phyloP scores from a whole-genome alignment of 2,329 filamentous ascomycete genomes.

The Leptographium flavum region DNA sequence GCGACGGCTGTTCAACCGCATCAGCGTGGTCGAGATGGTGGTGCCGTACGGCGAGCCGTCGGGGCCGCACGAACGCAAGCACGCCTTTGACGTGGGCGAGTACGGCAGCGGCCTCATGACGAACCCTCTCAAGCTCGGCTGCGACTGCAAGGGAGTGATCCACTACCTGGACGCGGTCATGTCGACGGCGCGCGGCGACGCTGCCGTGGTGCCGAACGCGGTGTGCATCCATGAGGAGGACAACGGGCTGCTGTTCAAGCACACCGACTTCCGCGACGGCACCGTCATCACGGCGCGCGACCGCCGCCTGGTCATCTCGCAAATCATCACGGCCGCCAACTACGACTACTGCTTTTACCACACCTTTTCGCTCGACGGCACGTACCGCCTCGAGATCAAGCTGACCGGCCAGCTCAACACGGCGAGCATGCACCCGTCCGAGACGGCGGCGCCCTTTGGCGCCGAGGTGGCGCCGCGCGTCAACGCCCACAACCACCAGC shows the following conservation, averaged over 20 bases:
- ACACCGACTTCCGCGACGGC: slow-evolving; percentile 83
- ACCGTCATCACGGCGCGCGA: slow-evolving; percentile 74
- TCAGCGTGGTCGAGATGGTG: slow-evolving; percentile 88
- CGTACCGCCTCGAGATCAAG: slow-evolving; percentile 82
- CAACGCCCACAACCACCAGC: slow-evolving; percentile 92
- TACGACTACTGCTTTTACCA: slow-evolving; percentile 57
- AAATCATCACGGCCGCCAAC: slow-evolving; percentile 90
- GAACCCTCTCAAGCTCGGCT: slow-evolving; percentile 60
- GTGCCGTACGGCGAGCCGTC: slow-evolving; percentile 79
- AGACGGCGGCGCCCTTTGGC: slow-evolving; percentile 76
- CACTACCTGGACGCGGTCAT: slow-evolving; percentile 85
- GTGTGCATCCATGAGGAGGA: slow-evolving; percentile 95
- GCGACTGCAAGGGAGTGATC: slow-evolving; percentile 80
- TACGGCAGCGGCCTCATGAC: slow-evolving; percentile 67
- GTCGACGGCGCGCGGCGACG: slow-evolving; percentile 58
- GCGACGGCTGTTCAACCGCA: slow-evolving; percentile 71
- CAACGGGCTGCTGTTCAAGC: slow-evolving; percentile 81
- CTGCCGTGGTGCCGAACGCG: slow-evolving; percentile 76
- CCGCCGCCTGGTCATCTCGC: slow-evolving; percentile 73
- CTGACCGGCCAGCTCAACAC: slow-evolving; percentile 90
- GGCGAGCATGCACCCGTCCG: slow-evolving; percentile 63
- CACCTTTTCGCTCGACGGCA: slow-evolving; percentile 55
- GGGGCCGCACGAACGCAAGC: slow-evolving; percentile 66
- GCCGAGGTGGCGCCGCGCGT: slow-evolving; percentile 84
- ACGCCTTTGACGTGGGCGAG: slow-evolving; percentile 69